Base-by-base conservation (phyloP, 2,329 filamentous ascomycete species). In the Sphaerostilbella broomeana region DNA sequence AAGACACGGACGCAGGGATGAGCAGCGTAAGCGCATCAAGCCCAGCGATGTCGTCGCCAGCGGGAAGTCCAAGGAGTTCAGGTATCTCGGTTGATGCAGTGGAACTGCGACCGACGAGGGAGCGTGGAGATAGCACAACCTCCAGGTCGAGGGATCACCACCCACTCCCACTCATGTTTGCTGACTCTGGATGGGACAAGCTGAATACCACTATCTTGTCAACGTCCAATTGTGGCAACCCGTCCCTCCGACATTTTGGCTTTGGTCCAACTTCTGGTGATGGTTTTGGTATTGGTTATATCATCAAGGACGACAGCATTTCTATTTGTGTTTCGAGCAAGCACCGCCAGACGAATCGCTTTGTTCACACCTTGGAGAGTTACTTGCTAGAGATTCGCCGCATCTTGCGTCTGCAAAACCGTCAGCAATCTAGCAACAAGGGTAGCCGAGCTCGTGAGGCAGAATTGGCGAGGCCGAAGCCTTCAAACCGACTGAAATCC, bases 181-280 rank as follows among this genome's bases (percentile, higher is more conserved):
- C 82, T 33, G 92, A 98, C 55, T 52, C 75, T 1, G 92, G 90
- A 33, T 98, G 89, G 88, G 90, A 97, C 62, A 89, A 85, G 58
- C 77, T 95, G 49, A 97, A 97, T 68, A 94, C 77, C 47, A 97
- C 90, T 7, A 86, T 97, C 48, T 70, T 98, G 26, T 94, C 86
- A 6, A 97, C 92, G 0, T 95, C 89, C n/a, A 98, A 98, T 69
- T 98, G 92, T 62, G 92, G 92, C 43, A 98, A 97, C 62, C 92
- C 92, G 0, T 87, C 84, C 0, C 78, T 98, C 13, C 81, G 92
- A 2, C 90, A 97, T 53, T 98, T 98, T 54, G 92, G 92, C 4
- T 98, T 98, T 58, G 92, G 92, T 0, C 92, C 92, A 2, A 94
- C 90, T 0, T 90, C 86, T 1, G 90, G 81, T 2, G 88, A 95